These are phyloP conservation scores for Trichosporon sp. DNA, from an alignment of 1,284 basidiomycete genomes.

Conservation along the genomic window DNA sequence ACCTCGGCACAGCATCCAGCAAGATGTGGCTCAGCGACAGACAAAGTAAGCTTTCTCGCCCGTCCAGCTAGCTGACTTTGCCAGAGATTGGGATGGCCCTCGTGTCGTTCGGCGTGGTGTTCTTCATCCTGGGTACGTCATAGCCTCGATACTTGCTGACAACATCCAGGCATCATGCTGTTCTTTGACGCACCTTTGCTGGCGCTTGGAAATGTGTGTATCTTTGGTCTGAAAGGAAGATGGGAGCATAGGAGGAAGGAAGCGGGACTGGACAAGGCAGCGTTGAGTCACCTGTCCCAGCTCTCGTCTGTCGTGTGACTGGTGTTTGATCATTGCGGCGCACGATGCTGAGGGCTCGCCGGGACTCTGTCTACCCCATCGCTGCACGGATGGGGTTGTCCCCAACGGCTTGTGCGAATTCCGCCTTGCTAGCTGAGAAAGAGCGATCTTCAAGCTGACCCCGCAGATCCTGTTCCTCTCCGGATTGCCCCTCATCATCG, in stretches of 20 bases:
- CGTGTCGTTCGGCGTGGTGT: conserved; percentile 92
- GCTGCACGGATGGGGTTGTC: background rate
- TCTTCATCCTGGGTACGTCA: conserved; percentile 74
- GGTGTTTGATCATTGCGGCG: background rate
- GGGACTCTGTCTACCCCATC: background rate
- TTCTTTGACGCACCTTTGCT: conserved; percentile 97
- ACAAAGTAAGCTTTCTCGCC: conserved; percentile 53
- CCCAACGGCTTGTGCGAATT: background rate
- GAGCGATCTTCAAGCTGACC: background rate
- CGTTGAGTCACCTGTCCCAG: background rate
- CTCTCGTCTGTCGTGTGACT: background rate
- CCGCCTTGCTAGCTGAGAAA: background rate
- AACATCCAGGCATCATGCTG: conserved; percentile 66
- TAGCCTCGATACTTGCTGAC: background rate
- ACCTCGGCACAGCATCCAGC: background rate
- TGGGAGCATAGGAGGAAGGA: background rate
- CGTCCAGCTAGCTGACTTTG: conserved; percentile 4
- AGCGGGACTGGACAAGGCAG: background rate
- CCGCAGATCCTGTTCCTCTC: conserved; percentile 81
- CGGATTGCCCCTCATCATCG: conserved; percentile 89
- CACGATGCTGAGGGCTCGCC: background rate
- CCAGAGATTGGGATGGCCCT: conserved; percentile 92
- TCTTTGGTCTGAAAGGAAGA: background rate
- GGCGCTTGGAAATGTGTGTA: conserved; percentile 87
- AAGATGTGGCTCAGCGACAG: conserved; percentile 65